Conservation (phyloP, 2,329 filamentous ascomycete genomes). For the Paracamarosporium sp. region DNA sequence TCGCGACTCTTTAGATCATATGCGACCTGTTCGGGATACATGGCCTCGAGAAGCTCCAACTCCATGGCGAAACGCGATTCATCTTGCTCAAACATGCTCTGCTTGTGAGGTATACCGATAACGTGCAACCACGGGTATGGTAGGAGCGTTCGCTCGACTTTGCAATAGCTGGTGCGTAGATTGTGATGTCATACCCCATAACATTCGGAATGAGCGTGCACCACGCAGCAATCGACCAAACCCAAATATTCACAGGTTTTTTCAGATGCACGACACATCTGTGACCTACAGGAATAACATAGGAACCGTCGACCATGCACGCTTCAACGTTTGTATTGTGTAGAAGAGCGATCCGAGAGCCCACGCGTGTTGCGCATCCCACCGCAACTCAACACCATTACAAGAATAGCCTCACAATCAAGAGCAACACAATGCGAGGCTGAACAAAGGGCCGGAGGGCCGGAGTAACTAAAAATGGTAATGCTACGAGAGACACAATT, state of each 20-base stretch:
- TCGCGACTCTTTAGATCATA: conserved; percentile 44
- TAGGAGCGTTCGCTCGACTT: neutral
- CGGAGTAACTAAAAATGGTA: neutral
- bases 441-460: too few species aligned
- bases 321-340: too few species aligned
- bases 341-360: too few species aligned
- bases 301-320: too few species aligned
- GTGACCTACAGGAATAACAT: too few species aligned
- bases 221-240: neutral
- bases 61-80: conserved; percentile 29
- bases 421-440: too few species aligned
- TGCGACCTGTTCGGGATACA: conserved; percentile 52
- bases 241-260: too few species aligned
- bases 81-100: neutral
- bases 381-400: too few species aligned
- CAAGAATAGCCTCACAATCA: too few species aligned
- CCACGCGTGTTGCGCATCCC: too few species aligned
- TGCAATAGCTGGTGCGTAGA: neutral
- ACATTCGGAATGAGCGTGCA: neutral
- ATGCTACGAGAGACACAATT: neutral
- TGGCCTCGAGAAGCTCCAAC: conserved; percentile 51
- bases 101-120: neutral
- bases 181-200: neutral
- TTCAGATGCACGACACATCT: too few species aligned
- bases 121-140: neutral